Percentiles rank a stretch among this genome's conserved stretches.
These are phyloP conservation scores for Gonapodya prolifera DNA, from an alignment of 192 early-diverging fungal species.

Conservation along the genomic window DNA sequence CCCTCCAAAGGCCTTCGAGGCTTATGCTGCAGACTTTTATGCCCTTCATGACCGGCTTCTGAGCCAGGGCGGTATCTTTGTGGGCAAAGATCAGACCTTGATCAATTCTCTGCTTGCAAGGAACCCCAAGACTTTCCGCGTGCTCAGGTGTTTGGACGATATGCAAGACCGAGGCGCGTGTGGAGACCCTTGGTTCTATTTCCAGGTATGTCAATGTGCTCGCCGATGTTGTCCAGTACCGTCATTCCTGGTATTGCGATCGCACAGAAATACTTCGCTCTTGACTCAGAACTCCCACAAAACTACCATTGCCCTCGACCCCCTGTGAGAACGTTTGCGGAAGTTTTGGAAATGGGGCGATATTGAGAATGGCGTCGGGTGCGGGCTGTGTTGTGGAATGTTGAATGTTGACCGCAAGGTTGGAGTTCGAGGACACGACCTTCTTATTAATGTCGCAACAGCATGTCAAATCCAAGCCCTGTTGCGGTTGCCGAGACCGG, in stretches of 20 bases:
- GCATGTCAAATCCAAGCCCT: no score
- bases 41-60: background rate
- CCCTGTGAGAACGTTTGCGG: background rate
- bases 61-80: background rate
- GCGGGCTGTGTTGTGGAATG: no score
- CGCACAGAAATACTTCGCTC: background rate
- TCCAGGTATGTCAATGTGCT: background rate
- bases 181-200: background rate
- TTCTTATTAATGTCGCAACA: no score
- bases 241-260: background rate
- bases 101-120: background rate
- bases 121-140: background rate
- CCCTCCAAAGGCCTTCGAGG: background rate
- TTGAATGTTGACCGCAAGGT: no score
- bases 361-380: no score
- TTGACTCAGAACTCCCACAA: background rate
- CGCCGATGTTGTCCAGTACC: background rate
- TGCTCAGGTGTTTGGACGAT: background rate
- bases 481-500: no score
- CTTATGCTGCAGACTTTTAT: background rate
- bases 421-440: no score
- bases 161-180: background rate
- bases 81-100: background rate
- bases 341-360: background rate
- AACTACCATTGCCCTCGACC: background rate